Evolutionary conservation across 768 basidiomycete species (phyloP), one percentile per base, ranked within the genome.

Genomic region (Pulveroboletus ravenelii): DNA sequence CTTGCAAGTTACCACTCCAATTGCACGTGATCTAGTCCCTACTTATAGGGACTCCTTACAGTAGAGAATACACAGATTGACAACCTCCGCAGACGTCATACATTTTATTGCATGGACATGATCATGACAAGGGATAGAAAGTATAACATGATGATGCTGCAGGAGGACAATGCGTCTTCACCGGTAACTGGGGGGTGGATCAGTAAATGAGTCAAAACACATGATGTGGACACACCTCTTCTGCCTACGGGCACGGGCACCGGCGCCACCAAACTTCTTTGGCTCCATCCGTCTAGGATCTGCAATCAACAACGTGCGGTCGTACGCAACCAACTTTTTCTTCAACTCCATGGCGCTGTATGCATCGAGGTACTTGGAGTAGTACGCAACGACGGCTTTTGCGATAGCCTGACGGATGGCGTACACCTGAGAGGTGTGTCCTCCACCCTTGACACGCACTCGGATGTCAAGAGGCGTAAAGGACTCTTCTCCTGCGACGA

Each of bases 321-420:
- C 96, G 72, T 98, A 98, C 14, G 91, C 85, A 55, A 96, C 89
- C 60, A 98, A 75, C 71, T 89, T 91, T 82, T 98, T 98, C 85
- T 96, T 97, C 74, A 99, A 71, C 75, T 95, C 94, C 74, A 99
- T 83, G 23, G 95, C 93, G 62, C 89, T 93, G 72, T 84, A 93
- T 57, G 96, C 96, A 69, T 99, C 96, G 70, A 93, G 79, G 78
- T 97, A 97, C 76, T 98, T 99, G 74, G 93, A 89, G 72, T 95
- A 93, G 81, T 92, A 98, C 45, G 96, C 96, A 63, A 99, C 89
- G 58, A 98, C 73, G 53, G 95, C 96, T 77, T 96, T 97, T 61
- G 91, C 88, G 64, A 99, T 95, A 35, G 96, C 96, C 78, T 99
- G 96, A 56, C 96, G 91, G 70, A 98, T 92, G 57, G 96, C 96